Evolutionary conservation across 371 early-diverging fungal species (phyloP), one percentile per base, ranked within the genome.

Genomic region (Quaeritorhiza haematococci): DNA sequence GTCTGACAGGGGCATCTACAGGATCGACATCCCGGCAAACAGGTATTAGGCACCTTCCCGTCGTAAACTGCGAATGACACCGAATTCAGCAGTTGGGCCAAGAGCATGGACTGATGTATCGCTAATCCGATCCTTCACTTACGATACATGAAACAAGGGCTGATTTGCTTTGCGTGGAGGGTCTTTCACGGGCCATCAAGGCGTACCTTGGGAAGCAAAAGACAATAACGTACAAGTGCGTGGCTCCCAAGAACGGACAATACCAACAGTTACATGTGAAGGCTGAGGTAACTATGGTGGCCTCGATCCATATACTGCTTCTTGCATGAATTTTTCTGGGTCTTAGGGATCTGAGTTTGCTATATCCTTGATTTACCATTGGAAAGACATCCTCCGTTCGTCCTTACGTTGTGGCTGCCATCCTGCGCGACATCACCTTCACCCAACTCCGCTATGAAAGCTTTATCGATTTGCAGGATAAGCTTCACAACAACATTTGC

Each of bases 1-100:
- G 6, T 86, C 89, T 49, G 90, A 92, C 46, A 78, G 92, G 53
- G 78, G 84, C 34, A 72, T 92, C 61, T 89, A 95, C 71, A 94
- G 96, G 74, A 96, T 99, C 68, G 99, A 99, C 63, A 94, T 99
- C 62, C 96, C 99, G 49, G 99, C 99, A 61, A 99, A 99, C 82
- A 85, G 98, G 89, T 97, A 86, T 63, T 71, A 69, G 38, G 23
- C 15, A 27, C 30, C n/a, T 15, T 46, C n/a, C n/a, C n/a, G n/a
- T n/a, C n/a, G n/a, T n/a, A n/a, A n/a, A n/a, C n/a, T n/a, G n/a
- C n/a, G n/a, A n/a, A n/a, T n/a, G n/a, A n/a, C n/a, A n/a, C n/a
- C n/a, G n/a, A n/a, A n/a, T n/a, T n/a, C n/a, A n/a, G n/a, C n/a
- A n/a, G n/a, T n/a, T n/a, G n/a, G n/a, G n/a, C n/a, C n/a, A n/a